Evolutionary conservation across 352 stramenopile genomes (phyloP), one percentile per base, ranked within the genome.

Genomic region (Phytophthora europaea): DNA sequence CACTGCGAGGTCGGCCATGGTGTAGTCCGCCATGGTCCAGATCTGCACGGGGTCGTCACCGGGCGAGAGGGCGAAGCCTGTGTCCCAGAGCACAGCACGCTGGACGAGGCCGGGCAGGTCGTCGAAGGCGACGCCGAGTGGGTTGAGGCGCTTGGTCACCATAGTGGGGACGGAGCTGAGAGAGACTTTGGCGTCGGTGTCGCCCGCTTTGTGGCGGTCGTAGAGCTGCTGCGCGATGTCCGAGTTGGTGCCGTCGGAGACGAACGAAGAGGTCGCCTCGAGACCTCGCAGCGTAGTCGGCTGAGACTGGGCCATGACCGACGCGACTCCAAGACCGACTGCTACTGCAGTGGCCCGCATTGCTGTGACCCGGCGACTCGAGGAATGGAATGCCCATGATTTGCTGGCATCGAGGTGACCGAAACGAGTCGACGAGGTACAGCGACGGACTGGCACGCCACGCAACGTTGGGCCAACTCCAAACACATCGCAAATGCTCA

Each of bases 51-150:
- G 34, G 34, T 70, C 62, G 38, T 68, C 65, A 5, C 28, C 43
- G 15, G 67, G 57, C 16, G 72, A 76, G 47, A 73, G 26, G 18
- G 61, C 72, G 53, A 79, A 79, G 10, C 76, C 77, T 61, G 70
- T 64, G 34, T 84, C 77, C 77, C 77, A 84, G 23, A 84, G 71
- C 31, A 84, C 52, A 2, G 70, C 77, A 31, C 74, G 73, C 57
- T 84, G 77, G n/a, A 80, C 62, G 15, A 80, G 45, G 15, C 70
- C 70, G 0, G 72, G 72, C 18, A 82, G 65, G 4, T 75, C 34
- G 16, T 53, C 26, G 50, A 75, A 79, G 26, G 31, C 18, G 50
- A 65, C 33, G 28, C 58, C 23, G 26, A 79, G 20, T 0, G 28
- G 43, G 36, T 58, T 28, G 12, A 75, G 64, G 2, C 62, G 69